Base-by-base conservation (phyloP, 352 stramenopile species). In the Saprolegnia parasitica region DNA sequence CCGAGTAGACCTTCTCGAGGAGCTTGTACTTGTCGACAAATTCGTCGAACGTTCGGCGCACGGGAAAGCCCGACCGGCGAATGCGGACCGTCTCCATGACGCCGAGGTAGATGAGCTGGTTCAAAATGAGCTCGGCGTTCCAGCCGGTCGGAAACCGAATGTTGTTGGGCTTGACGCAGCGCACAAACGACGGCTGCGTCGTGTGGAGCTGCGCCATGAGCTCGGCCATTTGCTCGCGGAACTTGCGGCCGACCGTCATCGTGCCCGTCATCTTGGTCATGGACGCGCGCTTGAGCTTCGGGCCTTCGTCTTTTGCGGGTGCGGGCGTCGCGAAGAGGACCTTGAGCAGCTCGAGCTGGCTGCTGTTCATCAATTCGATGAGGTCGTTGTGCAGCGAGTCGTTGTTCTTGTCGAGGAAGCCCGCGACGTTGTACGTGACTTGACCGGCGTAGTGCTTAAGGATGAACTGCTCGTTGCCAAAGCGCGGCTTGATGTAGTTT, bases 351-450 rank as follows among this genome's bases (percentile, higher is more conserved):
- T 88, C 81, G 35, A 86, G 87, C 71, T 90, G 80, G 8, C 84
- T 93, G 71, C 77, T 91, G 68, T 96, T 82, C 83, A 95, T 94
- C 1, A 96, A 75, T 21, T 86, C 91, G 50, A 95, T 81, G 42
- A 96, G 73, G 71, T 96, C 88, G 56, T 93, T 92, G 76, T 97
- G 90, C 11, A 99, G 76, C 62, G 93, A 98, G 74, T 99, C 97
- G 71, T 98, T 93, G 81, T 99, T 99, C 78, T 99, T 99, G 73
- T 99, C 96, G 24, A 99, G 80, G 72, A 99, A 99, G 26, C 93
- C 93, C 57, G 87, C 94, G 26, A 97, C 95, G 60, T 87, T 95
- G 81, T 99, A 99, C 37, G 91, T 93, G 23, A 99, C 95, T 70
- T 98, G 90, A 42, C 87, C 96, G 37, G 96, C 96, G 73, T 98